A percentile compares a stretch with the other conserved stretches of the same genome.
phyloP scores from a whole-genome alignment of 169 alveolate species.

The Babesia caballi region DNA sequence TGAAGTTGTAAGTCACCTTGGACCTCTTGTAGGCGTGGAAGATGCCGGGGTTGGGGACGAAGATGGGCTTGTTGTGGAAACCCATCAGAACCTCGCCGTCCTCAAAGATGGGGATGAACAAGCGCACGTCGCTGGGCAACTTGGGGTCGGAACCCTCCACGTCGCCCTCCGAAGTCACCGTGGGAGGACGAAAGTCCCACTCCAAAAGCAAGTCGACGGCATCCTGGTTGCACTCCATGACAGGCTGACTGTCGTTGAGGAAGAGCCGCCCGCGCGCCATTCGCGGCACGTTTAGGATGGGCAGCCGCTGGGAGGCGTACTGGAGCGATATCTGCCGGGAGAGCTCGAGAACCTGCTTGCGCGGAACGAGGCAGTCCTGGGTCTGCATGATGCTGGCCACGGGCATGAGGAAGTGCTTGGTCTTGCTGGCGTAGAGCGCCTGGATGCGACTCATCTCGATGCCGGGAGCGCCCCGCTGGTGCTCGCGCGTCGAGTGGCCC shows the following conservation, averaged over 20 bases:
- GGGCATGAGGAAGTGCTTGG: constrained; percentile 61
- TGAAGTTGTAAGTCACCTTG: constrained; percentile 5
- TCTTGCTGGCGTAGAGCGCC: constrained; percentile 68
- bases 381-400: constrained; percentile 57
- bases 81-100: constrained; percentile 62
- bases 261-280: constrained; percentile 69
- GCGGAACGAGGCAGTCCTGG: constrained; percentile 61
- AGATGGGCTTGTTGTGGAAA: constrained; percentile 69
- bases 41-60: constrained; percentile 77
- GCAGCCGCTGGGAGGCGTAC: constrained; percentile 59
- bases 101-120: constrained; percentile 38
- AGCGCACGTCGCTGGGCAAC: constrained; percentile 13
- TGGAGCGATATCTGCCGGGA: constrained; percentile 65
- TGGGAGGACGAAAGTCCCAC: constrained; percentile 72
- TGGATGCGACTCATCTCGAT: constrained; percentile 63
- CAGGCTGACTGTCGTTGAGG: constrained; percentile 72
- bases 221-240: constrained; percentile 72
- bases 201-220: constrained; percentile 65
- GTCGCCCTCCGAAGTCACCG: constrained; percentile 71
- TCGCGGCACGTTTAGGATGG: constrained; percentile 72
- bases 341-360: constrained; percentile 51
- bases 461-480: constrained; percentile 10
- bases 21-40: constrained; percentile 47
- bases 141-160: constrained; percentile 52
- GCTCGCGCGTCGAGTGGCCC: not conserved